A percentile compares a stretch with the other conserved stretches of the same genome.
Evolutionary conservation across 805 yeast genomes (phyloP).

Genomic region (Crinitomyces ghanaensis): DNA sequence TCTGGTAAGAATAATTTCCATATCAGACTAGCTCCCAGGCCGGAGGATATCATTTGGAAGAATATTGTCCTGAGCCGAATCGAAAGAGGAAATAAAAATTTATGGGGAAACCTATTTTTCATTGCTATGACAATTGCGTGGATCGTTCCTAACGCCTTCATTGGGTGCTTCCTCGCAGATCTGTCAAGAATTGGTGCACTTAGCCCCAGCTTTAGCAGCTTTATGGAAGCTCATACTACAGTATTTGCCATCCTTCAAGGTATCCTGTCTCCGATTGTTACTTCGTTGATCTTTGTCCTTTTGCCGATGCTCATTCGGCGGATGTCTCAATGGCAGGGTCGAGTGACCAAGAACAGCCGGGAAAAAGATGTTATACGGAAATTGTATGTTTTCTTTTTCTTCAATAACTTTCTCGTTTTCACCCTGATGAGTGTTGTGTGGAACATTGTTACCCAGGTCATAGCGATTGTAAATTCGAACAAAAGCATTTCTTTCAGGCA

Average conservation of each 20-base stretch:
- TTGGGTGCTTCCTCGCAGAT: slow-evolving; percentile 30
- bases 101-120: slow-evolving; percentile 25
- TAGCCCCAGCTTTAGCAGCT: slow-evolving; percentile 26
- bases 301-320: slow-evolving; percentile 27
- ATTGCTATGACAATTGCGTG: slow-evolving; percentile 22
- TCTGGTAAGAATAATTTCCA: slow-evolving; percentile 11
- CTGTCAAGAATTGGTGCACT: slow-evolving; percentile 26
- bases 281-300: slow-evolving; percentile 25
- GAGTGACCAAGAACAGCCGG: slow-evolving; percentile 26
- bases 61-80: slow-evolving; percentile 21
- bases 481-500: slow-evolving; percentile 15
- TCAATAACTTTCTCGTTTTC: slow-evolving; percentile 29
- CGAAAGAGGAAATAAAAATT: slow-evolving; percentile 23
- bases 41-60: slow-evolving; percentile 28
- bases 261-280: slow-evolving; percentile 27
- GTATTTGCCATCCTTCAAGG: slow-evolving; percentile 29
- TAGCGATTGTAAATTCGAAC: slow-evolving; percentile 13
- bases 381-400: slow-evolving; percentile 28
- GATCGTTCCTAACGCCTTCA: slow-evolving; percentile 31
- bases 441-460: slow-evolving; percentile 25
- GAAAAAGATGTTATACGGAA: slow-evolving; percentile 29
- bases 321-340: slow-evolving; percentile 29
- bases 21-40: slow-evolving; percentile 24
- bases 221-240: slow-evolving; percentile 18
- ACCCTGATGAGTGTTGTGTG: slow-evolving; percentile 30